A percentile compares a stretch with the other conserved stretches of the same genome.
Evolutionary conservation across 2,329 filamentous ascomycete species (phyloP).

Genomic region (Penicillium italicum): DNA sequence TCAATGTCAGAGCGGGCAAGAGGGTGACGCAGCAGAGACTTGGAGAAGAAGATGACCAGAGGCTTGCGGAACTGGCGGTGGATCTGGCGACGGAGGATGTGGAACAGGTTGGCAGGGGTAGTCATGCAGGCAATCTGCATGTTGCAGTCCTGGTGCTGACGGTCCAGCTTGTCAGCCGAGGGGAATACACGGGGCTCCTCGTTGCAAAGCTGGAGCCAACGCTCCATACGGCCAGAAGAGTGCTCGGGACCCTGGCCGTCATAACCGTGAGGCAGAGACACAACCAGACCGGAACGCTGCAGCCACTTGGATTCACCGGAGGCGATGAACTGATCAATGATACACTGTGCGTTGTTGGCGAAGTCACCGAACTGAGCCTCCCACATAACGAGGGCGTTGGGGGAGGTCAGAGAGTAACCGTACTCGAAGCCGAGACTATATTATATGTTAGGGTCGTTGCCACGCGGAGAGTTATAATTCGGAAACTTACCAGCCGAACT

Average conservation of each 20-base stretch:
- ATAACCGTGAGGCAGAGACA: constrained; percentile 96
- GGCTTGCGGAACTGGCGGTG: constrained; percentile 99
- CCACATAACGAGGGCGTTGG: constrained; percentile 98
- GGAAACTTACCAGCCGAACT: constrained; percentile 59
- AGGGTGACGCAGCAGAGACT: constrained; percentile 91
- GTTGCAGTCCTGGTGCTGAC: constrained; percentile 99
- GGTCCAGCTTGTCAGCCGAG: constrained; percentile 78
- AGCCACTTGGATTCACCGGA: constrained; percentile 99
- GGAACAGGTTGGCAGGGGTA: constrained; percentile 93
- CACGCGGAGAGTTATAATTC: neutral
- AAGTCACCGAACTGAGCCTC: constrained; percentile 99
- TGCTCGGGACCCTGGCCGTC: constrained; percentile 98
- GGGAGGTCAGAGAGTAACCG: constrained; percentile 94
- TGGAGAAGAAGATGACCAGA: constrained; percentile 96
- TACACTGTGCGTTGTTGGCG: constrained; percentile 98
- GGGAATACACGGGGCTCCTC: constrained; percentile 96
- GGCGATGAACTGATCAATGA: constrained; percentile 98
- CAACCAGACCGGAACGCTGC: constrained; percentile 91
- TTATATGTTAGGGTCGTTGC: constrained; percentile 54
- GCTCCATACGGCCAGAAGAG: constrained; percentile 94
- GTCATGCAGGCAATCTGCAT: constrained; percentile 99
- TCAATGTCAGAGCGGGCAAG: constrained; percentile 84
- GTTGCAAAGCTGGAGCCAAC: constrained; percentile 95
- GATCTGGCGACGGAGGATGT: constrained; percentile 94
- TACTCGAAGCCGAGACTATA: constrained; percentile 92